A percentile compares a stretch with the other conserved stretches of the same genome.
Conservation (phyloP, 1,284 basidiomycete genomes). For the Cryptococcus jaspeensis region DNA sequence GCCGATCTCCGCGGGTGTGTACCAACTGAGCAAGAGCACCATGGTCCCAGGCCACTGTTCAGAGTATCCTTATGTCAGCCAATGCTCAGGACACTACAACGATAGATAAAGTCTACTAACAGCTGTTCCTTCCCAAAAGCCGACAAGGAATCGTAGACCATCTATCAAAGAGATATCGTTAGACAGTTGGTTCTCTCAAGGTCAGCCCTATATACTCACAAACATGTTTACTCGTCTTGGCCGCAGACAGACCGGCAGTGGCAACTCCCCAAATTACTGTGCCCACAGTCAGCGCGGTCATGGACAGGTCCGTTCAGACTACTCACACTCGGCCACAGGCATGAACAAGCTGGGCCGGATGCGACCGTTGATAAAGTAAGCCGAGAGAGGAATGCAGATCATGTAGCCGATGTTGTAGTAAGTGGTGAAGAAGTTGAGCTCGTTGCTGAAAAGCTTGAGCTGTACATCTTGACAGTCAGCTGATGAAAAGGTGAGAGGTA, state of each 20-base stretch:
- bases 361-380: slow-evolving; percentile 14
- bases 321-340: slow-evolving; percentile 12
- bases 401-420: slow-evolving; percentile 20
- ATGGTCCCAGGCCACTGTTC: slow-evolving; percentile 14
- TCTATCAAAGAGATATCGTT: neutral
- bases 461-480: neutral
- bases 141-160: slow-evolving; percentile 17
- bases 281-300: too few relatives aligned
- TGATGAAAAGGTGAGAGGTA: neutral
- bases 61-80: neutral
- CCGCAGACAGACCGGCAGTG: slow-evolving; percentile 10
- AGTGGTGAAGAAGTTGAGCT: slow-evolving; percentile 17
- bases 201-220: slow-evolving; percentile 8
- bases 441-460: slow-evolving; percentile 13
- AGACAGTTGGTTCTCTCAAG: too few relatives aligned
- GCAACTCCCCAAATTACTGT: slow-evolving; percentile 18
- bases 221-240: slow-evolving; percentile 6
- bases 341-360: slow-evolving; percentile 20
- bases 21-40: slow-evolving; percentile 18
- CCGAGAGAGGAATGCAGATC: slow-evolving; percentile 16
- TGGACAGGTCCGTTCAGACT: too few relatives aligned
- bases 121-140: slow-evolving; percentile 22
- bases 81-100: neutral
- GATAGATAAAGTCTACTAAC: slow-evolving; percentile 1
- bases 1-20: slow-evolving; percentile 26